phyloP scores from a whole-genome alignment of 176 grass and related monocot genomes.

The Hordeum marinum region DNA sequence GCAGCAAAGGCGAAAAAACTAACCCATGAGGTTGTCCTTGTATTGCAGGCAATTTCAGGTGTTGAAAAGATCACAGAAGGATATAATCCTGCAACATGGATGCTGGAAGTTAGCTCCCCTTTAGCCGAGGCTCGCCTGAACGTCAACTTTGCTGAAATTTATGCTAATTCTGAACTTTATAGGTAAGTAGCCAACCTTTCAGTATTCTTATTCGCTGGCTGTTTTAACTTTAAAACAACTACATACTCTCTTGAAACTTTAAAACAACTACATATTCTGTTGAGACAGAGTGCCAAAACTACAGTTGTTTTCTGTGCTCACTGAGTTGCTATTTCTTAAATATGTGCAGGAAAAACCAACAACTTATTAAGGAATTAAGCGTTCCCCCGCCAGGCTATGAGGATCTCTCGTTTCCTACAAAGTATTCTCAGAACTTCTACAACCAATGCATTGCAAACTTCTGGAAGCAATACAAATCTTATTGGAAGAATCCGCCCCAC shows the following conservation, averaged over 20 bases:
- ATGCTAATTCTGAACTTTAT: constrained; percentile 61
- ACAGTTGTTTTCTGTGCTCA: background rate
- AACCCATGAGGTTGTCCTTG: background rate
- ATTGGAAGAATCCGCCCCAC: constrained; percentile 92
- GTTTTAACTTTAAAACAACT: background rate
- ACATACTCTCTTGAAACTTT: background rate
- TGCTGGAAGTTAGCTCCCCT: constrained; percentile 70
- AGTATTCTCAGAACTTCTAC: constrained; percentile 67
- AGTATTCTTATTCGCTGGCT: background rate
- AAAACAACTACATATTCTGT: too few relatives aligned
- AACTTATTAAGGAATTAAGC: constrained; percentile 78
- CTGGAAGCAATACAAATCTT: constrained; percentile 85
- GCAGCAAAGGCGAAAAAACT: background rate
- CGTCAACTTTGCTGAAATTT: constrained; percentile 78
- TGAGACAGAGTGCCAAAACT: background rate
- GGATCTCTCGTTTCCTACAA: constrained; percentile 74
- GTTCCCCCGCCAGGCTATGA: constrained; percentile 41
- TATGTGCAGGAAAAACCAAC: constrained; percentile 38
- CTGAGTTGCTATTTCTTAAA: background rate
- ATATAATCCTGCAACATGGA: constrained; percentile 93
- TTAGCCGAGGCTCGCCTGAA: constrained; percentile 52
- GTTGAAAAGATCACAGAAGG: constrained; percentile 68
- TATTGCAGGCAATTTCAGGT: constrained; percentile 69
- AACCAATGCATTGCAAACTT: constrained; percentile 64
- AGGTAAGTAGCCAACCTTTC: constrained; percentile 32